A percentile compares a stretch with the other conserved stretches of the same genome.
These are phyloP conservation scores for Lodderomyces pseudojiufengensis DNA, from an alignment of 1,139 yeast species.

Conservation along the genomic window DNA sequence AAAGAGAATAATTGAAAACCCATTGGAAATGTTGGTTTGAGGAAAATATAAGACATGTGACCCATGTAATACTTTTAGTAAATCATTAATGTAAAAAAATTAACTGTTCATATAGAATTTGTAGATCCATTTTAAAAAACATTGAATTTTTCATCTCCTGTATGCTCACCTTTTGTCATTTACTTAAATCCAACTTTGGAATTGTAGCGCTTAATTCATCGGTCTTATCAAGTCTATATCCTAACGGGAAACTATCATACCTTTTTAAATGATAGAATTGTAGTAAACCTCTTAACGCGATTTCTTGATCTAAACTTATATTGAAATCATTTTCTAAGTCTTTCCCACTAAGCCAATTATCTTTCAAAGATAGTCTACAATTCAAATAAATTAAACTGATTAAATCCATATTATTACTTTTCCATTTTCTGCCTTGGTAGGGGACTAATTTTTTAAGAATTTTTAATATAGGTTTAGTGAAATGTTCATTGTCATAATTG, in stretches of 20 bases:
- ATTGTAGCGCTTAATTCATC: constrained; percentile 20
- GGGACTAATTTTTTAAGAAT: constrained; percentile 80
- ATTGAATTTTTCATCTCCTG: too few relatives aligned
- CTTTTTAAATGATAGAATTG: constrained; percentile 71
- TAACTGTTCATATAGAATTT: too few relatives aligned
- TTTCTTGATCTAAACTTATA: constrained; percentile 82
- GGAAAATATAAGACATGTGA: too few relatives aligned
- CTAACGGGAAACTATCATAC: constrained; percentile 48
- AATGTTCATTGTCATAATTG: constrained; percentile 55
- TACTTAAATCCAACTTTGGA: constrained; percentile 14
- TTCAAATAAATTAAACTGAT: constrained; percentile 83
- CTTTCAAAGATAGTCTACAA: constrained; percentile 67
- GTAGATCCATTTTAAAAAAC: too few relatives aligned
- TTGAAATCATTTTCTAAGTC: constrained; percentile 74
- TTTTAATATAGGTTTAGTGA: constrained; percentile 69
- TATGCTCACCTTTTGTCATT: too few relatives aligned
- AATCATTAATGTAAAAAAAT: too few relatives aligned
- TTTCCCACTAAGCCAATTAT: constrained; percentile 86
- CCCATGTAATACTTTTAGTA: too few relatives aligned
- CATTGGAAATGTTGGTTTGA: constrained; percentile 85
- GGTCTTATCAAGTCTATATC: constrained; percentile 40
- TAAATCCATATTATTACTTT: constrained; percentile 86
- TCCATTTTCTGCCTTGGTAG: constrained; percentile 93
- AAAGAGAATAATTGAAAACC: constrained; percentile 90
- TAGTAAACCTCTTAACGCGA: constrained; percentile 73